Conservation (phyloP, 2,329 filamentous ascomycete species). For the Sporothrix brasiliensis region DNA sequence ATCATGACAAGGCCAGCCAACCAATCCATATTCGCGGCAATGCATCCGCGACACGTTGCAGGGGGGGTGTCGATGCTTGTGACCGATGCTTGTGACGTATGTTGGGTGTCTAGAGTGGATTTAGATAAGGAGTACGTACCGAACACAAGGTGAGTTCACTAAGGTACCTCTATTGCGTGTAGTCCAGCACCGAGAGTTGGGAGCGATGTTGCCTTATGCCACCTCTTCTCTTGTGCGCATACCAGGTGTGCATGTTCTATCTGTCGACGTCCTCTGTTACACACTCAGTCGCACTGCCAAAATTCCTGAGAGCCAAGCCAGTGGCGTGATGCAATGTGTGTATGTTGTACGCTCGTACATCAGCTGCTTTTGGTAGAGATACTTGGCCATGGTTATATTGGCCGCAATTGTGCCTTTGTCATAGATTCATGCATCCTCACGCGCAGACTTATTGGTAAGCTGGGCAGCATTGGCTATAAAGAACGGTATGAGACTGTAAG, state of each 20-base stretch:
- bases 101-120: not conserved
- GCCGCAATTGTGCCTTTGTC: too few species aligned
- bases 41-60: not conserved
- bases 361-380: not conserved
- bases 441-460: too few species aligned
- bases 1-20: constrained; percentile 1
- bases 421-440: too few species aligned
- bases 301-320: not conserved
- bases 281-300: not conserved
- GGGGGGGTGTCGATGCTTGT: not conserved
- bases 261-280: too few species aligned
- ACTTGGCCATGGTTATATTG: not conserved
- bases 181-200: too few species aligned
- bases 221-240: not conserved
- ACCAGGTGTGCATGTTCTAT: not conserved
- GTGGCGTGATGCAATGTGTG: not conserved
- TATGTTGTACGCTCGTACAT: too few species aligned
- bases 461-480: too few species aligned
- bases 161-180: not conserved
- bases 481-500: too few species aligned
- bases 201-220: too few species aligned
- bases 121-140: too few species aligned
- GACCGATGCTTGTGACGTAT: constrained; percentile 9
- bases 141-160: not conserved
- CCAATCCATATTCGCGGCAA: constrained; percentile 1